A percentile compares a stretch with the other conserved stretches of the same genome.
Conservation (phyloP, 2,329 filamentous ascomycete genomes). For the Orbilia oligospora region DNA sequence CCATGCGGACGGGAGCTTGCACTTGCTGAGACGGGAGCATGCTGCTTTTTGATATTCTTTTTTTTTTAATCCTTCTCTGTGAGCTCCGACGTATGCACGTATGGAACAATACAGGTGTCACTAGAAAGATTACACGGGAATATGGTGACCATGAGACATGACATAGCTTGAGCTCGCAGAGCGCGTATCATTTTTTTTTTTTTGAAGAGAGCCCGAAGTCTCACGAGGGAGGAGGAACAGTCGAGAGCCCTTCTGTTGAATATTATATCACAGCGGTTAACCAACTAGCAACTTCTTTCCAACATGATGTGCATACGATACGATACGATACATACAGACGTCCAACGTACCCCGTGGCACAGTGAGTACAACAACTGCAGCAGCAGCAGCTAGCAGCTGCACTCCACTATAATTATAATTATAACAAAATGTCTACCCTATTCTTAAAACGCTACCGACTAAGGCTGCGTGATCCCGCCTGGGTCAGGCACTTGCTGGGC, state of each 20-base stretch:
- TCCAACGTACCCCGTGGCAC: conserved; percentile 31
- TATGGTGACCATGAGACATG: conserved; percentile 22
- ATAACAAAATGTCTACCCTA: conserved; percentile 14
- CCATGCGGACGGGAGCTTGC: conserved; percentile 17
- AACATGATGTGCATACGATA: no score
- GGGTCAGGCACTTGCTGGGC: conserved; percentile 16
- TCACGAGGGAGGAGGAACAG: not conserved
- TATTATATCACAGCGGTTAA: conserved; percentile 11
- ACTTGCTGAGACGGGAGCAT: conserved; percentile 23
- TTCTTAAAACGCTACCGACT: conserved; percentile 16
- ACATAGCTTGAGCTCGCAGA: not conserved
- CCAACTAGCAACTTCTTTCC: conserved; percentile 8
- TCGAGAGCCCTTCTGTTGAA: conserved; percentile 10
- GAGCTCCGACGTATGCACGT: no score
- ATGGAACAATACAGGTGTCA: no score
- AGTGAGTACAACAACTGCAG: conserved; percentile 6
- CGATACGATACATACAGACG: not conserved
- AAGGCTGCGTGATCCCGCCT: conserved; percentile 24
- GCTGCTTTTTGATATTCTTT: conserved; percentile 15
- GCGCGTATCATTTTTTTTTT: not conserved
- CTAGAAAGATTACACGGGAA: conserved; percentile 23
- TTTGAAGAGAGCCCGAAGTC: not conserved
- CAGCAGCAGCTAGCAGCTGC: no score
- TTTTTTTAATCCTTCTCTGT: not conserved
- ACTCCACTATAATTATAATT: conserved; percentile 22